phyloP scores from a whole-genome alignment of 139 green algal genomes.

The Tetratostichococcus sp. region DNA sequence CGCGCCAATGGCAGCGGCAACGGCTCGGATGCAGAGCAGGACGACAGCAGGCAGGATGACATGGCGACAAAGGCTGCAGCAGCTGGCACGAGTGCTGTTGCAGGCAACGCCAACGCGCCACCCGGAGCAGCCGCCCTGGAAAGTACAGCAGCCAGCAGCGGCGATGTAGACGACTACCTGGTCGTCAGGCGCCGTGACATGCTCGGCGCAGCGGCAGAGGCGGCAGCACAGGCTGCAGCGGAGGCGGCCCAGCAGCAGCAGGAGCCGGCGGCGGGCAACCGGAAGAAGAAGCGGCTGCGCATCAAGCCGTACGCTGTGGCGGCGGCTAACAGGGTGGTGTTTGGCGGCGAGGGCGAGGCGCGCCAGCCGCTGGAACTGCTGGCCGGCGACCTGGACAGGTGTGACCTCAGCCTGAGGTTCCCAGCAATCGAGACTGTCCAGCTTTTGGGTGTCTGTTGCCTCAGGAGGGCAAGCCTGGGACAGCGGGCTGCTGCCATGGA shows the following conservation, averaged over 20 bases:
- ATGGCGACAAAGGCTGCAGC: too few relatives aligned
- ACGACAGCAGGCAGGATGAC: neutral
- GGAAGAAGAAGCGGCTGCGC: constrained; percentile 72
- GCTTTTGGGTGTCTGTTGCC: neutral
- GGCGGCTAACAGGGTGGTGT: constrained; percentile 49
- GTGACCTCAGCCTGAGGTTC: neutral
- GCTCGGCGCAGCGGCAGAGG: constrained; percentile 25
- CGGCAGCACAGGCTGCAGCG: constrained; percentile 7
- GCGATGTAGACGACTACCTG: constrained; percentile 43
- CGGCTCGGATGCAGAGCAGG: constrained; percentile 11
- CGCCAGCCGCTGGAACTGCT: constrained; percentile 61
- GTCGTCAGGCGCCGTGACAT: constrained; percentile 40
- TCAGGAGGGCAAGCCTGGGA: neutral
- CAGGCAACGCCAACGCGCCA: neutral
- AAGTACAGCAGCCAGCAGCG: neutral
- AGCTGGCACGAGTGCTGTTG: neutral
- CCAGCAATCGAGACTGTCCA: too few relatives aligned
- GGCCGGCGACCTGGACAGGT: constrained; percentile 21
- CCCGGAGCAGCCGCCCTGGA: neutral
- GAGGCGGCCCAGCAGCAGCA: neutral
- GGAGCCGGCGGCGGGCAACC: too few relatives aligned
- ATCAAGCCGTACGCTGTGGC: constrained; percentile 42
- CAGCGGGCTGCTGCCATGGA: too few relatives aligned
- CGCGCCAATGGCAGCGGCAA: constrained; percentile 4
- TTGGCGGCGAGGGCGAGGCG: constrained; percentile 66